Evolutionary conservation across 768 basidiomycete genomes (phyloP).

Genomic region (Dioszegia aurantiaca): DNA sequence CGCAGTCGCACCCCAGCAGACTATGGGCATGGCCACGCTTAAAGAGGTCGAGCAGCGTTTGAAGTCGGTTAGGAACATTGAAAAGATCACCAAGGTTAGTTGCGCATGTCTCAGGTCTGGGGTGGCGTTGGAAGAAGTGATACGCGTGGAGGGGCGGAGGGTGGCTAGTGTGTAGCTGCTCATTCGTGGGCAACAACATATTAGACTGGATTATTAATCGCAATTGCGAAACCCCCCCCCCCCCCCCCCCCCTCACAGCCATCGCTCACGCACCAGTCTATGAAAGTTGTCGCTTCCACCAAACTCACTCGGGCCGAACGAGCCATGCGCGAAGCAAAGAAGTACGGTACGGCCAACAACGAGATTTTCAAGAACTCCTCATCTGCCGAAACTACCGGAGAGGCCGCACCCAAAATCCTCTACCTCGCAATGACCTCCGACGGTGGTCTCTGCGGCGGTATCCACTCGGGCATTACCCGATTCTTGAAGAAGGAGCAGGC

Average conservation of each 20-base stretch:
- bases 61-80: constrained; percentile 88
- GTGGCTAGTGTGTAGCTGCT: neutral
- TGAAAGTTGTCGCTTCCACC: constrained; percentile 99
- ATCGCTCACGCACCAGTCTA: constrained; percentile 60
- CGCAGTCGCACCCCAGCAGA: constrained; percentile 32
- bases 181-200: neutral
- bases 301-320: constrained; percentile 92
- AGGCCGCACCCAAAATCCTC: constrained; percentile 60
- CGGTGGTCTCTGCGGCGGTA: constrained; percentile 99
- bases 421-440: constrained; percentile 63
- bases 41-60: constrained; percentile 90
- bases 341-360: constrained; percentile 86
- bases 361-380: constrained; percentile 80
- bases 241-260: neutral
- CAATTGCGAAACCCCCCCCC: neutral
- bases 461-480: constrained; percentile 95
- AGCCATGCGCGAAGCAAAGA: constrained; percentile 85
- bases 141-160: neutral
- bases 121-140: neutral
- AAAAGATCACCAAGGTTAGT: constrained; percentile 97
- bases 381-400: constrained; percentile 56
- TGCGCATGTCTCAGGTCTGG: neutral
- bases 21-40: constrained; percentile 71
- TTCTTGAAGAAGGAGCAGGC: constrained; percentile 70
- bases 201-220: no score